phyloP scores from a whole-genome alignment of 139 green algal species.

The Coelastrella sp. region DNA sequence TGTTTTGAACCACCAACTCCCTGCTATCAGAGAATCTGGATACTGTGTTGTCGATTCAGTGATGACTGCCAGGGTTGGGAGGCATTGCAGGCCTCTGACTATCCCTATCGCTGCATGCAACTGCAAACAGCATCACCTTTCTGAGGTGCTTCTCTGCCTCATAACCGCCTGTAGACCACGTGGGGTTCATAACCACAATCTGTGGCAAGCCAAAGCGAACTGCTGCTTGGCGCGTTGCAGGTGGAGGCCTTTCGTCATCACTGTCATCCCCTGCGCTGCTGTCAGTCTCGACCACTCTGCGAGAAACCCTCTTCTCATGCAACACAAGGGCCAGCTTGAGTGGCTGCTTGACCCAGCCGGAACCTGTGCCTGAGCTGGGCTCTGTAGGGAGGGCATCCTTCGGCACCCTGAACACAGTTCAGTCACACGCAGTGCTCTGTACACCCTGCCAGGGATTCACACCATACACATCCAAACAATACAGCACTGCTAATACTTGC shows the following conservation, averaged over 20 bases:
- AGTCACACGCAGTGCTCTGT: too few species aligned
- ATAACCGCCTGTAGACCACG: conserved; percentile 35
- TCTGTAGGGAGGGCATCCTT: neutral
- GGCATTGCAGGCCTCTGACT: neutral
- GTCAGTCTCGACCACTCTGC: too few species aligned
- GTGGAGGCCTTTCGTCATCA: neutral
- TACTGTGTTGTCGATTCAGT: too few species aligned
- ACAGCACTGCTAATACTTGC: too few species aligned
- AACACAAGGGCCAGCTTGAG: neutral
- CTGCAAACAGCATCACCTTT: too few species aligned
- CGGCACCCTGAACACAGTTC: conserved; percentile 23
- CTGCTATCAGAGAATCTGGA: too few species aligned
- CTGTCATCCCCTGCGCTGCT: too few species aligned
- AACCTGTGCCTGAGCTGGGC: neutral
- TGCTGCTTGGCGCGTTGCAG: too few species aligned
- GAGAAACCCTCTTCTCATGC: conserved; percentile 34
- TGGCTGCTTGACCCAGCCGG: neutral
- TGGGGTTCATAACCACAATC: conserved; percentile 45
- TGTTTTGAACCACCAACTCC: too few species aligned
- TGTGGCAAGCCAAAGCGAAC: conserved; percentile 31
- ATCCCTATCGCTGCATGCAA: neutral
- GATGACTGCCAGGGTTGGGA: too few species aligned
- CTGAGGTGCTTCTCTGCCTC: conserved; percentile 30
- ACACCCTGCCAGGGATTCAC: too few species aligned
- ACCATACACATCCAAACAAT: too few species aligned